Conservation (phyloP, 169 alveolate species). For the Plasmodium gaboni region DNA sequence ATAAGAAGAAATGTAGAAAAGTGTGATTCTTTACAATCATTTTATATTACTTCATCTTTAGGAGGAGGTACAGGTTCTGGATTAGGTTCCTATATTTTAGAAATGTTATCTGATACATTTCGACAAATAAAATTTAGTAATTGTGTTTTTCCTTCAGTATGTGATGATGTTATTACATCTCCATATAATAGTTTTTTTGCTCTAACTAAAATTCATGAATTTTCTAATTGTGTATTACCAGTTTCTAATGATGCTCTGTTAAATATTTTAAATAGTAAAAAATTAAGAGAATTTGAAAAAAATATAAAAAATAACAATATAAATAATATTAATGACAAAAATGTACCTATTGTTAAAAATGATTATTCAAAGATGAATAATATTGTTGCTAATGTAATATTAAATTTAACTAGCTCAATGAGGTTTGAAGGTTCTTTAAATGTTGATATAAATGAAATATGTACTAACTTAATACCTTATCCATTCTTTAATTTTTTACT, state of each 20-base stretch:
- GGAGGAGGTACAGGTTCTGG: constrained; percentile 99
- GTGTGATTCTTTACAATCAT: constrained; percentile 97
- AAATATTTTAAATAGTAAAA: constrained; percentile 66
- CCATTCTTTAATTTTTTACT: constrained; percentile 92
- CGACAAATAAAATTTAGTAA: constrained; percentile 90
- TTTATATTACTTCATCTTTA: constrained; percentile 95
- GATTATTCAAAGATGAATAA: constrained; percentile 76
- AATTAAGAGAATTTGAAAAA: constrained; percentile 58
- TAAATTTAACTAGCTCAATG: constrained; percentile 94
- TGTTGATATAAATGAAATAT: constrained; percentile 95
- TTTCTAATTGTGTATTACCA: constrained; percentile 94
- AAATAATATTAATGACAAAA: too few relatives aligned
- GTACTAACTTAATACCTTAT: constrained; percentile 96
- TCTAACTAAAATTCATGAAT: constrained; percentile 88
- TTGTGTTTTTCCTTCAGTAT: constrained; percentile 93
- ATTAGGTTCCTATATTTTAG: constrained; percentile 95
- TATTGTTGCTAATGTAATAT: constrained; percentile 73
- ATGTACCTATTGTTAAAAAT: constrained; percentile 5
- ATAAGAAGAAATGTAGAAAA: constrained; percentile 91
- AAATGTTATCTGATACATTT: constrained; percentile 90
- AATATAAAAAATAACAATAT: neutral
- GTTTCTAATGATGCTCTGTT: constrained; percentile 91
- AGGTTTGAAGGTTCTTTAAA: constrained; percentile 95
- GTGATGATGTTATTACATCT: constrained; percentile 94
- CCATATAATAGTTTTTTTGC: constrained; percentile 94